phyloP scores from a whole-genome alignment of 495 filamentous ascomycete species.

The Aspergillus nidulans region DNA sequence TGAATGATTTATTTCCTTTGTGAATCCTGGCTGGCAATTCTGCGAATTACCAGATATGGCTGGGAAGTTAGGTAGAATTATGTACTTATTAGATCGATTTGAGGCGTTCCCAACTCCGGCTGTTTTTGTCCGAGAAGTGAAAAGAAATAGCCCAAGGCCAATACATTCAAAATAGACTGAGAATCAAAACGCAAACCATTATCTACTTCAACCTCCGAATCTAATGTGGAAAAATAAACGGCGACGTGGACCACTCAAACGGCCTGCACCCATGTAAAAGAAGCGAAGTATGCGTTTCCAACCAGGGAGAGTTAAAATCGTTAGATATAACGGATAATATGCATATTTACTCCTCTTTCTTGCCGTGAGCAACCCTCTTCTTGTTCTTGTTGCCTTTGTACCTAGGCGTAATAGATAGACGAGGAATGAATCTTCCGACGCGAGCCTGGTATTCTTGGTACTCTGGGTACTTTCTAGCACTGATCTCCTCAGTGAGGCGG shows the following conservation, averaged over 20 bases:
- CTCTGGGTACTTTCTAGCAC: slow-evolving; percentile 76
- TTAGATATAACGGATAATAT: not conserved
- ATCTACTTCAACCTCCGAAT: not conserved
- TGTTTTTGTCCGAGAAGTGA: not conserved
- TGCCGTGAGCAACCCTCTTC: slow-evolving; percentile 15
- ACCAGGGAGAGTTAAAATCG: not conserved
- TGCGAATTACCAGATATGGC: slow-evolving; percentile 12
- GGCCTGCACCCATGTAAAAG: not conserved
- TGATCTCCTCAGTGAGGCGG: slow-evolving; percentile 79
- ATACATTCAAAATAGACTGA: not conserved
- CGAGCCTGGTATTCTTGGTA: slow-evolving; percentile 79
- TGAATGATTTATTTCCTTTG: slow-evolving; percentile 8
- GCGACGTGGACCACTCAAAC: not conserved
- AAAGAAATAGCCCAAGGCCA: not conserved
- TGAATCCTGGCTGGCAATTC: not conserved
- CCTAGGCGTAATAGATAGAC: slow-evolving; percentile 41
- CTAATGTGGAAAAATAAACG: not conserved
- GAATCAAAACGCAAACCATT: not conserved
- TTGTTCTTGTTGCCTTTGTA: slow-evolving; percentile 24
- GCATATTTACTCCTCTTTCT: slow-evolving; percentile 6
- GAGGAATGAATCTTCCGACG: slow-evolving; percentile 81
- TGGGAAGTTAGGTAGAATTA: not conserved
- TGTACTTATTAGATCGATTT: not conserved
- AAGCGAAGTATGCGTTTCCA: not conserved
- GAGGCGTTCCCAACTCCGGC: not conserved